A percentile compares a stretch with the other conserved stretches of the same genome.
These are phyloP conservation scores for Castanea crenata DNA, from an alignment of 306 rosid genomes.

Conservation along the genomic window DNA sequence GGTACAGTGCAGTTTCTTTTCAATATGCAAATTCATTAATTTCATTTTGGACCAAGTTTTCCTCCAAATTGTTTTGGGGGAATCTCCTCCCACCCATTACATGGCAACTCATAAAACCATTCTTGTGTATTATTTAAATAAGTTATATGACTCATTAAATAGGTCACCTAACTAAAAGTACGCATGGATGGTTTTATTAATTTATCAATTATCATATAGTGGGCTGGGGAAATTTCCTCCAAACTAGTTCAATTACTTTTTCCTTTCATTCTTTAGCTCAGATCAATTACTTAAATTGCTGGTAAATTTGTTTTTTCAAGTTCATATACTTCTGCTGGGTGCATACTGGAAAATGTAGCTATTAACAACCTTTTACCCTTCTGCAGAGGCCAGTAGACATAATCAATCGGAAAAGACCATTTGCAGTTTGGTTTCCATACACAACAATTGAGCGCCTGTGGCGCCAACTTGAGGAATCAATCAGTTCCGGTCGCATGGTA, in stretches of 20 bases:
- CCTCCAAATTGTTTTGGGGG: too few species aligned
- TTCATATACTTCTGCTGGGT: background rate
- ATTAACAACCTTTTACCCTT: slow-evolving; percentile 32
- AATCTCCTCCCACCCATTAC: too few species aligned
- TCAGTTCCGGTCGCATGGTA: slow-evolving; percentile 70
- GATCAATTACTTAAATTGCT: background rate
- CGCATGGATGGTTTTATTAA: too few species aligned
- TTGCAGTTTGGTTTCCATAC: slow-evolving; percentile 88
- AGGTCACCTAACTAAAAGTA: too few species aligned
- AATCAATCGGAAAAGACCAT: slow-evolving; percentile 69
- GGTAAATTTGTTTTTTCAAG: background rate
- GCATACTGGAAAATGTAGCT: slow-evolving; percentile 10
- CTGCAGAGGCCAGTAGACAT: slow-evolving; percentile 75
- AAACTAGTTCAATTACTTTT: too few species aligned
- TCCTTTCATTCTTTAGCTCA: background rate
- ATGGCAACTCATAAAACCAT: too few species aligned
- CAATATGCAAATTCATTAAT: background rate
- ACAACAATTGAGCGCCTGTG: slow-evolving; percentile 71
- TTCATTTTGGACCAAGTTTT: too few species aligned
- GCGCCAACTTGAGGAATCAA: slow-evolving; percentile 69
- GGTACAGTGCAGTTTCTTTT: slow-evolving; percentile 45
- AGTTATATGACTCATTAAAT: too few species aligned
- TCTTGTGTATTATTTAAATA: too few species aligned
- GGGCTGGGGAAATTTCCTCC: too few species aligned
- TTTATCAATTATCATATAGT: too few species aligned